Evolutionary conservation across 139 green algal species (phyloP), one percentile per base, ranked within the genome.

Genomic region (Marvania coccoides): DNA sequence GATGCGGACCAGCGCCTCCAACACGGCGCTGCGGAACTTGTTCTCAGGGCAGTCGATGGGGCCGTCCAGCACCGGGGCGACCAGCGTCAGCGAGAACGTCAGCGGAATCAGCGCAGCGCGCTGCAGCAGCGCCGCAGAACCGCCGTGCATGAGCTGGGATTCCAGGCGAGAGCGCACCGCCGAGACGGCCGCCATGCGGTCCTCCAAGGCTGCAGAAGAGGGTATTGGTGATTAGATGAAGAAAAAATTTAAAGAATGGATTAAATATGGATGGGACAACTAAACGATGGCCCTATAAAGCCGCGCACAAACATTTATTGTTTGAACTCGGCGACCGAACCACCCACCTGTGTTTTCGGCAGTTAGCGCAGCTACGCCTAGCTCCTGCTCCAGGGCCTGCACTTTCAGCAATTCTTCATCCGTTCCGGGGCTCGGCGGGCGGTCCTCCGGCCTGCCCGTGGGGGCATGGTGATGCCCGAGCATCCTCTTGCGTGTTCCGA

Each of bases 1-100:
- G 19, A 74, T 51, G 47, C 83, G 59, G 48, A 79, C 74, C 19
- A 89, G 56, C 2, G 84, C 72, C 60, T 89, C 83, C 35, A 87
- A 61, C 34, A 84, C 30, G 6, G 57, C 51, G 54, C 74, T 72
- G 26, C 84, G 71, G 47, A 86, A 65, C 54, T 77, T 79, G 54
- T 88, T 74, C 33, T 76, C 68, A 3, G 48, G 33, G 9, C 47
- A 62, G 37, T 79, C 71, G 36, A 59, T 6, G 6, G 48, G 34
- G 29, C 9, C 14, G 7, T 42, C 9, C 30, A 63, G n/a, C 34
- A 51, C 3, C 48, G 47, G 23, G 59, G 71, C 19, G 34, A 69
- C 24, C 31, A 29, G 28, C 23, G 47, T 24, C 54, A 91, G 74
- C 31, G 86, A 9, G 19, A 69, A 12, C 36, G 58, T 35, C 51